phyloP scores from a whole-genome alignment of 805 yeast genomes.

The Grigorovia transvaalensis region DNA sequence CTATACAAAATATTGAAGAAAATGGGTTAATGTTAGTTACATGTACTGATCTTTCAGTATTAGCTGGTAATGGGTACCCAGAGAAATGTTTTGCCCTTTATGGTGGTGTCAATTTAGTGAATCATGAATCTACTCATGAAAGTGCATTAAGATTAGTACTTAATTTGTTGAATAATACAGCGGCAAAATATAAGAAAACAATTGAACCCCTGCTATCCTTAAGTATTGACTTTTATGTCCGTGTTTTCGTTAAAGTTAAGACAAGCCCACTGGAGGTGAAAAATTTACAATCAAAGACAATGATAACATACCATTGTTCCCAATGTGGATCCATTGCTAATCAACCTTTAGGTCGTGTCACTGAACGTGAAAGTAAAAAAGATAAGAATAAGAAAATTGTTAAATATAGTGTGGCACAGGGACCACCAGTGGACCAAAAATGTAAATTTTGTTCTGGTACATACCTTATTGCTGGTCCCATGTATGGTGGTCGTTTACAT shows the following conservation, averaged over 20 bases:
- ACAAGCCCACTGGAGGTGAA: constrained; percentile 78
- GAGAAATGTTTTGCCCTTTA: constrained; percentile 92
- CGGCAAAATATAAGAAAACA: constrained; percentile 79
- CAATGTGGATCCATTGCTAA: constrained; percentile 70
- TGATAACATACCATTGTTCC: constrained; percentile 71
- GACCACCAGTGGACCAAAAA: constrained; percentile 46
- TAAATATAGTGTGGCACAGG: constrained; percentile 56
- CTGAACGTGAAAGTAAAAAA: constrained; percentile 31
- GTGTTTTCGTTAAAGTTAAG: constrained; percentile 70
- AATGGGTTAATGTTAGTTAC: constrained; percentile 84
- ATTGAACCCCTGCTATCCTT: constrained; percentile 81
- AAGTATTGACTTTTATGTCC: constrained; percentile 85
- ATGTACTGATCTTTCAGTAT: constrained; percentile 90
- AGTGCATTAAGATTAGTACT: constrained; percentile 81
- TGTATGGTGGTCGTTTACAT: constrained; percentile 86
- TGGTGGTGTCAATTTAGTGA: constrained; percentile 84
- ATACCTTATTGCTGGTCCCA: constrained; percentile 85
- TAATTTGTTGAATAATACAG: constrained; percentile 63
- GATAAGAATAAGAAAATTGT: constrained; percentile 24
- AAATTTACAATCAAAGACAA: constrained; percentile 62
- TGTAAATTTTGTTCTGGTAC: constrained; percentile 61
- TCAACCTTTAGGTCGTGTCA: constrained; percentile 66
- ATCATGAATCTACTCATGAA: constrained; percentile 78
- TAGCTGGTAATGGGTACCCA: constrained; percentile 94
- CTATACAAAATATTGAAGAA: constrained; percentile 71